Percentiles rank a stretch among this genome's conserved stretches.
These are phyloP conservation scores for Cytospora schulzeri DNA, from an alignment of 2,329 filamentous ascomycete genomes.

Conservation along the genomic window DNA sequence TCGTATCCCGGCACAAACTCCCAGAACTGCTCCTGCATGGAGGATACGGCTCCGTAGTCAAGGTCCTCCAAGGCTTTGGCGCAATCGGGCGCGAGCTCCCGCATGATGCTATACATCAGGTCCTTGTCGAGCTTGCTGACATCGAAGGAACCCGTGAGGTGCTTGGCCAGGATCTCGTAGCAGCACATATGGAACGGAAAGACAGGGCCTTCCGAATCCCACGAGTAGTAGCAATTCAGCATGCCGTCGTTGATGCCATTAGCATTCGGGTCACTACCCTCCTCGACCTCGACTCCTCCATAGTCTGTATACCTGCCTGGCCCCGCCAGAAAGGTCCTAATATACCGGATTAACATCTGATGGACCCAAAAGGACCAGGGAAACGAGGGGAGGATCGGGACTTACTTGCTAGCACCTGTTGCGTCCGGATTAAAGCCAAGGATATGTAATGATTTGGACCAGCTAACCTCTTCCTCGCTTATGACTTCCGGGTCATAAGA, in stretches of 20 bases:
- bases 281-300: background rate
- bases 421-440: background rate
- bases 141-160: background rate
- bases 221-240: background rate
- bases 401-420: background rate
- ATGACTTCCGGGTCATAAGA: constrained; percentile 11
- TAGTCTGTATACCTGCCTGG: background rate
- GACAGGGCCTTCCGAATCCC: background rate
- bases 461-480: background rate
- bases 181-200: constrained; percentile 19
- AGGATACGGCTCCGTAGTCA: background rate
- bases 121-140: constrained; percentile 10
- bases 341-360: too few relatives aligned
- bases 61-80: background rate
- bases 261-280: constrained; percentile 4
- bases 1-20: background rate
- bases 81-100: background rate
- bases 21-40: background rate
- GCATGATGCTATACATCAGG: constrained; percentile 12
- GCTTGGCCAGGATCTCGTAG: constrained; percentile 10
- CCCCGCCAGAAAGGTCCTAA: constrained; percentile 11
- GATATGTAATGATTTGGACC: constrained; percentile 6
- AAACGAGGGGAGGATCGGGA: too few relatives aligned
- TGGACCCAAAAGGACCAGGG: background rate
- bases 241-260: background rate